Base-by-base conservation (phyloP, 169 alveolate species). In the Hammondia hammondi region DNA sequence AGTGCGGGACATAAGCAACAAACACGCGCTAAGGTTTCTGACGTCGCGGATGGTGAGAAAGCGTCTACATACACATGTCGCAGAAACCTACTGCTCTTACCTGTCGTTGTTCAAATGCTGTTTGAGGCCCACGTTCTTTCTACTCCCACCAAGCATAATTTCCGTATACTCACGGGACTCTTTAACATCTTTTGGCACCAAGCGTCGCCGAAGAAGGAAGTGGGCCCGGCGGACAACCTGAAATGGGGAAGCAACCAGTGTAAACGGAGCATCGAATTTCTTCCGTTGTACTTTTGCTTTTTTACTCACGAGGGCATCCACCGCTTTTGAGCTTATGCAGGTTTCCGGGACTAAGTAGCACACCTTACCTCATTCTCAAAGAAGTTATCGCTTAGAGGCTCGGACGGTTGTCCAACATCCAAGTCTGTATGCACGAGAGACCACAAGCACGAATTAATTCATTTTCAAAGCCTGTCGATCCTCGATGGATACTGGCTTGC, bases 41-140 rank as follows among this genome's bases (percentile, higher is more conserved):
- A 4, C 19, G 4, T 48, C 57, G 57, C 57, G 57, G 57, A 48
- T 48, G 57, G 19, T 48, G 61, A 52, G 61, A 7, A 10, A 52
- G 3, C 19, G 9, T 52, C 24, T 52, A 14, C 61, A 14, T 52
- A 67, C 32, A 21, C 35, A 67, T 14, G n/a, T 21, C 9, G 0
- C 10, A 0, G 32, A 7, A 27, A 67, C 77, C 12, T 7, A 0
- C 10, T 67, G 0, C 24, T 9, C 90, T 43, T 21, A 82, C 90
- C 99, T 88, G 95, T 97, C 98, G 95, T 97, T 97, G 94, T 97
- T 98, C 87, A 97, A 94, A 92, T 97, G 97, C 95, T 97, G 97
- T 94, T 97, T 97, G 57, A 96, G 93, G 14, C 92, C 84, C 10
- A 56, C 39, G 84, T 88, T 88, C 61, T 67, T 88, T 21, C 92